These are phyloP conservation scores for Solanum ossicruentum DNA, from an alignment of 257 asterid genomes.

Conservation along the genomic window DNA sequence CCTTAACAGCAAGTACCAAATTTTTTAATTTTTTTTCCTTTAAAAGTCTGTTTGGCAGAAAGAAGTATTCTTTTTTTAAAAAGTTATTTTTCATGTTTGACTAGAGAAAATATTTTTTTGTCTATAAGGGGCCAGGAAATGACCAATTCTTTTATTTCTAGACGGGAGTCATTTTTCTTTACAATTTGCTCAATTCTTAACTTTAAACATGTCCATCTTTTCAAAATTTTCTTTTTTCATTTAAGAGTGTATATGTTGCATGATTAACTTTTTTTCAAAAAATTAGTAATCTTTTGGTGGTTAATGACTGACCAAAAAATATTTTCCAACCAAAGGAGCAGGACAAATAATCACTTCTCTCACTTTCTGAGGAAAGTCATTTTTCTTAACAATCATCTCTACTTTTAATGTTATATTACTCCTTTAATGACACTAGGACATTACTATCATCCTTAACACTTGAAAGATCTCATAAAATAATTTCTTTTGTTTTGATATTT, in stretches of 20 bases:
- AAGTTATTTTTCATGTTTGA: neutral
- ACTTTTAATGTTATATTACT: neutral
- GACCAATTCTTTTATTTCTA: neutral
- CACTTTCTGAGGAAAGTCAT: neutral
- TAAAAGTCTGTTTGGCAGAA: no score
- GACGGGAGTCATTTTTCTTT: neutral
- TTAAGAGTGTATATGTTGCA: neutral
- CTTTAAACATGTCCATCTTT: neutral
- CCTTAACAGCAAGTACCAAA: no score
- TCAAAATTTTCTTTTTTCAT: neutral
- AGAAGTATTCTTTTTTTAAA: no score
- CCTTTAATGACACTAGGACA: neutral
- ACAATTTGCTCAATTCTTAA: neutral
- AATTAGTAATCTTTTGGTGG: neutral
- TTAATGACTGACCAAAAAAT: neutral
- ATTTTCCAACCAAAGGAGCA: neutral
- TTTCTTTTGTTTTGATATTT: neutral
- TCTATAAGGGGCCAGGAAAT: neutral
- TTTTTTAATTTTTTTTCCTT: no score
- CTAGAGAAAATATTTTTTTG: neutral
- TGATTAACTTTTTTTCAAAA: neutral
- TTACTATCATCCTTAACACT: neutral
- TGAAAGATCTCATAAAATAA: neutral
- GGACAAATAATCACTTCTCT: neutral
- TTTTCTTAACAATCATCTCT: neutral